Conservation (phyloP, 495 filamentous ascomycete species). For the Amorphotheca resinae region DNA sequence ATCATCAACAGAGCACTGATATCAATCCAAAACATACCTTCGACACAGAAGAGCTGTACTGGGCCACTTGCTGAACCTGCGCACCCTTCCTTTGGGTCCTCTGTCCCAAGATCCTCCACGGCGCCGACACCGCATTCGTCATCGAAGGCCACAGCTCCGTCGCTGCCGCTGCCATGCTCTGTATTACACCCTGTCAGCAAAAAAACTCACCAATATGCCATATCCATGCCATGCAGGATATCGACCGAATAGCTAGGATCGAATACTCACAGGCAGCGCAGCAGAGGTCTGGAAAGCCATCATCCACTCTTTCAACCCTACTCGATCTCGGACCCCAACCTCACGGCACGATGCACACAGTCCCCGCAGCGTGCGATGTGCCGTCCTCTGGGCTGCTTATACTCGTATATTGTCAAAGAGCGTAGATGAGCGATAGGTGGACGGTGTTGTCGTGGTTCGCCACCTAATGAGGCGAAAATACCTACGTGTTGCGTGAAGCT, state of each 20-base stretch:
- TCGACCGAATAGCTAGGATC: neutral
- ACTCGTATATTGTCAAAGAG: no score
- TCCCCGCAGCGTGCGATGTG: no score
- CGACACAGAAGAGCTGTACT: no score
- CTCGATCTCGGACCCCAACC: neutral
- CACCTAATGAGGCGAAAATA: no score
- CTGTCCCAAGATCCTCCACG: conserved; percentile 26
- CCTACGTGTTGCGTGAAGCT: no score
- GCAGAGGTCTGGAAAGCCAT: conserved; percentile 34
- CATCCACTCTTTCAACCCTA: neutral
- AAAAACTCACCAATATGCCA: neutral
- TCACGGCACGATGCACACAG: no score
- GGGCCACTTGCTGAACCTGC: conserved; percentile 4
- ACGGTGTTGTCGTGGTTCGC: no score
- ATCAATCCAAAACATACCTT: neutral
- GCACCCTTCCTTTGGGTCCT: conserved; percentile 2
- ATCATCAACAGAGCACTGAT: no score
- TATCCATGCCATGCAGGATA: no score
- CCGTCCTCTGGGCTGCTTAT: no score
- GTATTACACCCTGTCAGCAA: conserved; percentile 6
- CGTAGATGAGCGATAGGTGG: no score
- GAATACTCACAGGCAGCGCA: conserved; percentile 28
- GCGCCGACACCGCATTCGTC: conserved; percentile 31
- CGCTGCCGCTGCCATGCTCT: conserved; percentile 37
- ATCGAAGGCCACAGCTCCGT: conserved; percentile 45